Evolutionary conservation across 2,329 filamentous ascomycete species (phyloP).

Genomic region (Colletotrichum sp.): DNA sequence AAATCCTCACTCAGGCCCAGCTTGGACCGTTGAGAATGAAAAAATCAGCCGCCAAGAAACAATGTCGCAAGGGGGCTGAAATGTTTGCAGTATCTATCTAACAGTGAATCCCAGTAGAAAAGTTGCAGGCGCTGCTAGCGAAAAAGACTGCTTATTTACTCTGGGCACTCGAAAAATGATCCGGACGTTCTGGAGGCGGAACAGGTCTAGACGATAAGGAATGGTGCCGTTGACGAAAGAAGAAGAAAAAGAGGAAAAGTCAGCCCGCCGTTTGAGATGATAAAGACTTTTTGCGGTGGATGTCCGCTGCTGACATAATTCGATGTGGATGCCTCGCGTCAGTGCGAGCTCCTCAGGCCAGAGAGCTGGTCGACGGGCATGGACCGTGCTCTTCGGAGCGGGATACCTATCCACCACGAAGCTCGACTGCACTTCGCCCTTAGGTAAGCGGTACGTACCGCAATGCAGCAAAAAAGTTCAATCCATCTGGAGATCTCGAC

Average conservation of each 20-base stretch:
- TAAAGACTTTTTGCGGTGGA: slow-evolving; percentile 10
- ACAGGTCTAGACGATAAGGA: slow-evolving; percentile 95
- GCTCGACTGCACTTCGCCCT: background rate
- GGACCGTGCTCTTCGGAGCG: background rate
- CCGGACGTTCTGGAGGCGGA: slow-evolving; percentile 75
- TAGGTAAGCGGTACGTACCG: slow-evolving; percentile 30
- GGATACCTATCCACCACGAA: background rate
- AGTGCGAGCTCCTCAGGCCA: background rate
- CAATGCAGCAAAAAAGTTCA: slow-evolving; percentile 32
- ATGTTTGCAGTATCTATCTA: slow-evolving; percentile 98
- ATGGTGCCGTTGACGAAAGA: slow-evolving; percentile 67
- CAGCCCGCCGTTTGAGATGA: background rate
- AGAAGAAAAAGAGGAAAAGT: slow-evolving; percentile 32
- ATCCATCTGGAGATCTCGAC: slow-evolving; percentile 17
- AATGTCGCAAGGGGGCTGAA: slow-evolving; percentile 3
- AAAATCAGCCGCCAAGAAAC: background rate
- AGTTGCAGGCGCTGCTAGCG: slow-evolving; percentile 92
- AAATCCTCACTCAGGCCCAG: background rate
- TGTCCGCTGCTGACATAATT: slow-evolving; percentile 10
- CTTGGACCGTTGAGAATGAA: background rate
- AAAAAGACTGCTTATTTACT: slow-evolving; percentile 85
- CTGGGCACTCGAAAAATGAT: slow-evolving; percentile 93
- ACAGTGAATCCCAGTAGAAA: slow-evolving; percentile 77
- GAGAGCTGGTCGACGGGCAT: background rate
- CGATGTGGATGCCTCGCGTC: background rate